Evolutionary conservation across 352 stramenopile species (phyloP), one percentile per base, ranked within the genome.

Genomic region (Pythium dissimile): DNA sequence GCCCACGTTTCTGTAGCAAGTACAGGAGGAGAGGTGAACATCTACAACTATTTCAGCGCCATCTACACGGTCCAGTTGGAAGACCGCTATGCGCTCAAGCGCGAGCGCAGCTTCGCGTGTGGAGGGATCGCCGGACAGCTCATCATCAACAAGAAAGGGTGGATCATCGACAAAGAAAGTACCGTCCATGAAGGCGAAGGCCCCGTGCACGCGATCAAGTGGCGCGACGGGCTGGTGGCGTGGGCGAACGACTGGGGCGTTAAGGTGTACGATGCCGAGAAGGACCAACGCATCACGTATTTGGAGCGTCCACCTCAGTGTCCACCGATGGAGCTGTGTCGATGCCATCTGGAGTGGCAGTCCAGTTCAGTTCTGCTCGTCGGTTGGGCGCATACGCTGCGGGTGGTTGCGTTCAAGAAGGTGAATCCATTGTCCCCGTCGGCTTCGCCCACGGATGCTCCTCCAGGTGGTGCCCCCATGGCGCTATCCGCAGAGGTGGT

Each of bases 171-270:
- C 68, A 89, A 91, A 63, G 84, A 94, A 62, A 87, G 59, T 48
- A 94, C 84, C 0, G 67, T 94, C 10, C 84, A 94, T 52, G 84
- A 94, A 62, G 84, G 84, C 1, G 84, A 94, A 75, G 84, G 84
- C 0, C 80, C 84, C 0, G 79, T 94, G 50, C 84, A 94, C 45
- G 60, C 71, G 9, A 94, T 94, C 61, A 77, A 79, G n/a, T 94
- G 83, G 80, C 84, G 85, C 24, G 69, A 86, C 4, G 75, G 82
- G 3, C 72, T 94, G 9, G 71, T 94, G 2, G 84, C 84, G 8
- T 94, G 84, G 84, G 84, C 81, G 1, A 94, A 94, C 50, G 84
- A 94, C 57, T 94, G 81, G 81, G 84, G 84, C 38, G 81, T 94
- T 18, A 94, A 94, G 53, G 81, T 94, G 2, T 94, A 94, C 48